Evolutionary conservation across 768 basidiomycete species (phyloP), one percentile per base, ranked within the genome.

Genomic region (Terana coerulea): DNA sequence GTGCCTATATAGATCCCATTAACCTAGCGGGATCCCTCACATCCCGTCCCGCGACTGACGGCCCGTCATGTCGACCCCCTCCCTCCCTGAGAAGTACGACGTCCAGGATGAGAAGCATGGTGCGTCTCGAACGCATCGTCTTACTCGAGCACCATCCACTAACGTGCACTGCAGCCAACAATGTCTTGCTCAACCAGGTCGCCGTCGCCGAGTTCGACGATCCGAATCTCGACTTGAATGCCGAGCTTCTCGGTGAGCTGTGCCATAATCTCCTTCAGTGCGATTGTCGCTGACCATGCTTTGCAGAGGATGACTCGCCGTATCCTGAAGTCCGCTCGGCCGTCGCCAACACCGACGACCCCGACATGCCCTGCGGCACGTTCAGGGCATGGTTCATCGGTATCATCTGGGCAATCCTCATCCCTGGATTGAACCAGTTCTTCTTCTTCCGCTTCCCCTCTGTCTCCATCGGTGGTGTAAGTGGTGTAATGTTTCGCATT

Each of bases 361-460:
- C 73, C 5, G 55, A 61, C 11, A 72, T 77, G 62, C 69, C 70
- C 24, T 57, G 59, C 9, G 59, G 51, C 26, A 73, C 72, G 10
- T 43, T 72, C 47, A 67, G 72, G 5, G 62, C 69, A 5, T 73
- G 72, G 72, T 44, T 61, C 47, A 63, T 72, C 46, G 72, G 72
- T 42, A 26, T 71, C 35, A 35, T 59, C 25, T 83, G 78, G 75
- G 72, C 83, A 0, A 68, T 84, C 56, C 19, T 90, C 44, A 73
- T 89, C 19, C 75, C 87, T 0, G 84, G 86, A 36, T 72, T 88
- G 72, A 89, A 89, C 66, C 86, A 88, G 59, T 88, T 87, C 69
- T 88, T 88, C 67, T 84, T 77, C 65, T 79, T 88, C 57, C 78
- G 86, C 25, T 88, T 79, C 60, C 86, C 86, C 3, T 67, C 72